Conservation (phyloP, 2,329 filamentous ascomycete species). For the Nigrospora sphaerica region DNA sequence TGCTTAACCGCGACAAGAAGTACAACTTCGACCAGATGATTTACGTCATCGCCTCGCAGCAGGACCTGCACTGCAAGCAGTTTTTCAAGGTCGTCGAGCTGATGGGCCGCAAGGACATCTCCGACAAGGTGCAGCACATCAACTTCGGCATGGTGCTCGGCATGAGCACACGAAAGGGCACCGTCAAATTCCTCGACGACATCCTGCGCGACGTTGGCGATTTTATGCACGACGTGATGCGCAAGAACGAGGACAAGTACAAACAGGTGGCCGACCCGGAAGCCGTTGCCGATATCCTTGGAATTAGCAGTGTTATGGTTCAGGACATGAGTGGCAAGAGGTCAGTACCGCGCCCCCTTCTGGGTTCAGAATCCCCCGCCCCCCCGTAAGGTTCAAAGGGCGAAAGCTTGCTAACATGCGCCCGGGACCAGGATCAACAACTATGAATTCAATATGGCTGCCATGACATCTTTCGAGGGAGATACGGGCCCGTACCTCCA, state of each 20-base stretch:
- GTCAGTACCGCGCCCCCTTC: slow-evolving; percentile 33
- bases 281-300: slow-evolving; percentile 76
- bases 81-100: slow-evolving; percentile 72
- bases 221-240: slow-evolving; percentile 98
- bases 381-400: not conserved
- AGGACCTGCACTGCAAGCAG: slow-evolving; percentile 67
- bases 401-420: not conserved
- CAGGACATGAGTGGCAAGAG: slow-evolving; percentile 97
- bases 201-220: slow-evolving; percentile 76
- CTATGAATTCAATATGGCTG: slow-evolving; percentile 61
- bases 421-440: slow-evolving; percentile 28
- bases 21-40: slow-evolving; percentile 71
- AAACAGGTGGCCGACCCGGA: slow-evolving; percentile 78
- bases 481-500: slow-evolving; percentile 70
- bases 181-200: slow-evolving; percentile 53
- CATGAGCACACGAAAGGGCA: slow-evolving; percentile 66
- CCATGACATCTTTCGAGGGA: slow-evolving; percentile 67
- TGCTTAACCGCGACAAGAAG: slow-evolving; percentile 54
- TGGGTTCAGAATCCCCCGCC: not conserved
- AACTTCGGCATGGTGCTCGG: slow-evolving; percentile 68
- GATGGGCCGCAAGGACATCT: slow-evolving; percentile 61
- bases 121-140: slow-evolving; percentile 63
- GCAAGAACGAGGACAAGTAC: slow-evolving; percentile 84
- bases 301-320: slow-evolving; percentile 94
- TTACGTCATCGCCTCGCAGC: slow-evolving; percentile 67